Conservation (phyloP, 306 rosid species). For the Psophocarpus tetragonolobus region DNA sequence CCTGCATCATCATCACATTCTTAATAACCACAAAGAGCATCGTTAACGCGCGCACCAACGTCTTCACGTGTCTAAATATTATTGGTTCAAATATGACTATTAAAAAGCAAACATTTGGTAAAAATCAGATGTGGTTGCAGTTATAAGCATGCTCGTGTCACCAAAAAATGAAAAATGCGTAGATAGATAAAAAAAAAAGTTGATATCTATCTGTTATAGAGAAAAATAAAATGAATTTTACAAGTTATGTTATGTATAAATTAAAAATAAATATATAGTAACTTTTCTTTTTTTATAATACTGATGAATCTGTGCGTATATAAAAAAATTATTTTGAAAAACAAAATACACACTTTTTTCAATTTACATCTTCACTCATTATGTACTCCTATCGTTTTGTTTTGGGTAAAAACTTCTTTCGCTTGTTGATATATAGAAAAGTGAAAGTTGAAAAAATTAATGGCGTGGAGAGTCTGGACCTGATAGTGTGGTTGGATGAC, state of each 20-base stretch:
- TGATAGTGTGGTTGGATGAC: conserved; percentile 14
- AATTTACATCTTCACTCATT: background rate
- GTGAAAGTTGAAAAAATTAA: background rate
- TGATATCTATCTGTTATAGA: too few relatives aligned
- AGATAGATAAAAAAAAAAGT: too few relatives aligned
- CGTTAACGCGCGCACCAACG: too few relatives aligned
- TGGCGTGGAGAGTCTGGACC: background rate
- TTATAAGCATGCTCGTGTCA: too few relatives aligned
- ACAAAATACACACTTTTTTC: background rate
- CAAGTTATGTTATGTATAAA: too few relatives aligned
- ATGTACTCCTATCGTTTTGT: background rate
- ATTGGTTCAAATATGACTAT: too few relatives aligned
- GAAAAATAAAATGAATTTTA: too few relatives aligned
- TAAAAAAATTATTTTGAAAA: background rate
- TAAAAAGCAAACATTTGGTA: too few relatives aligned
- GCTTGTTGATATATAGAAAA: background rate
- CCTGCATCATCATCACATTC: background rate
- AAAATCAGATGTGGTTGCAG: too few relatives aligned
- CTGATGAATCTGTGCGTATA: background rate
- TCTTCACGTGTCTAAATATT: too few relatives aligned
- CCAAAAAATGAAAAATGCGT: too few relatives aligned
- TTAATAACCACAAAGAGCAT: background rate
- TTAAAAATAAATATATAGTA: too few relatives aligned
- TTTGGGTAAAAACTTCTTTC: background rate
- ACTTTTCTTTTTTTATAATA: background rate